Evolutionary conservation across 2,329 filamentous ascomycete genomes (phyloP).

Genomic region (Xylaria sp.): DNA sequence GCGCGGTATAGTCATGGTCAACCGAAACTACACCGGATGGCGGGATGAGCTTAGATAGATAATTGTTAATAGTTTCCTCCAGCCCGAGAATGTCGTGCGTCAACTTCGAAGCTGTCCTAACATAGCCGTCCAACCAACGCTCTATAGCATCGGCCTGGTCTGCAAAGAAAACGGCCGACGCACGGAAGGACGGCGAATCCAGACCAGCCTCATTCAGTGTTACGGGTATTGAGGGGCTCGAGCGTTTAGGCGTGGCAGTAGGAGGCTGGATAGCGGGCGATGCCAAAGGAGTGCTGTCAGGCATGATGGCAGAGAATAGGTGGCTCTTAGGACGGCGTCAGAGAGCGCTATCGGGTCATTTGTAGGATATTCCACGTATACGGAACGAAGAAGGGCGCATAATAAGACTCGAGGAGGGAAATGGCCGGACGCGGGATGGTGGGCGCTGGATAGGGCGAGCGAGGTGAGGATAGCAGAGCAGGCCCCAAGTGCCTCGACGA

Average conservation of each 20-base stretch:
- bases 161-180: slow-evolving; percentile 81
- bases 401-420: background rate
- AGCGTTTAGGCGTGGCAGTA: slow-evolving; percentile 30
- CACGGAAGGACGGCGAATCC: slow-evolving; percentile 94
- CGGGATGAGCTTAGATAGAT: slow-evolving; percentile 77
- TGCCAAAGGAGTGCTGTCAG: slow-evolving; percentile 33
- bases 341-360: slow-evolving; percentile 25
- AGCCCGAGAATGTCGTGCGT: slow-evolving; percentile 71
- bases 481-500: background rate
- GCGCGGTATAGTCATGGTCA: slow-evolving; percentile 92
- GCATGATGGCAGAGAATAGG: slow-evolving; percentile 29
- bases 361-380: background rate
- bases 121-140: slow-evolving; percentile 79
- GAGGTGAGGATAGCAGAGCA: background rate
- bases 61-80: slow-evolving; percentile 78
- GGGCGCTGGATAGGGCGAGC: background rate
- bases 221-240: slow-evolving; percentile 67
- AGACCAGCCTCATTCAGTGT: slow-evolving; percentile 92
- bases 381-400: background rate
- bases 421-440: background rate
- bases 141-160: slow-evolving; percentile 93
- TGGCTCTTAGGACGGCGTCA: background rate
- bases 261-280: slow-evolving; percentile 28
- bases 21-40: slow-evolving; percentile 77
- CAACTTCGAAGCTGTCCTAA: slow-evolving; percentile 59